Evolutionary conservation across 1,284 basidiomycete genomes (phyloP).

Genomic region (Gymnopus androsaceus): DNA sequence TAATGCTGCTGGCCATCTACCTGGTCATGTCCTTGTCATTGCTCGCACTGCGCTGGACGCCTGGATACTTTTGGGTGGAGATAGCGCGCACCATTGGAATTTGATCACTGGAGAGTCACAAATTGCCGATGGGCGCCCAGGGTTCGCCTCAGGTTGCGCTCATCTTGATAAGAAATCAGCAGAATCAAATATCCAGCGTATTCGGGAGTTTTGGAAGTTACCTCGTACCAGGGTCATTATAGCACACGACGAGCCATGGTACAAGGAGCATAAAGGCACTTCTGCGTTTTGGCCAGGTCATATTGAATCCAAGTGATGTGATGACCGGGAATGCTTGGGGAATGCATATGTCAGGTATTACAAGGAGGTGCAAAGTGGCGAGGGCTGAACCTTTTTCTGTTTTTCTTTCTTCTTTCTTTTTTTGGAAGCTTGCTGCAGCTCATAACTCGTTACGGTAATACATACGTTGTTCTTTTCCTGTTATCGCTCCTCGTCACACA

Average conservation of each 20-base stretch:
- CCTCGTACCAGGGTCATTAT: slow-evolving; percentile 49
- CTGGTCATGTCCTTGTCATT: slow-evolving; percentile 55
- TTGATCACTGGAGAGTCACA: slow-evolving; percentile 47
- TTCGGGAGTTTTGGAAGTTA: slow-evolving; percentile 39
- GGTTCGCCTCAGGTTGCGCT: slow-evolving; percentile 36
- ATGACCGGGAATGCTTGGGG: not conserved
- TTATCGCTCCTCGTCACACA: too few relatives aligned
- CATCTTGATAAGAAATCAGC: slow-evolving; percentile 46
- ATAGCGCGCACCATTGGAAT: slow-evolving; percentile 56
- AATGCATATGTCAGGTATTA: not conserved
- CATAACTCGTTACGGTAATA: too few relatives aligned
- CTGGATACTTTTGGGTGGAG: slow-evolving; percentile 60
- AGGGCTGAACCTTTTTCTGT: too few relatives aligned
- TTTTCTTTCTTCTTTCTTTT: too few relatives aligned
- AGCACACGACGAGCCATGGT: slow-evolving; percentile 58
- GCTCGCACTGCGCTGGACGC: slow-evolving; percentile 57
- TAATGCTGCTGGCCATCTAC: slow-evolving; percentile 55
- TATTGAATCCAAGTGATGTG: slow-evolving; percentile 26
- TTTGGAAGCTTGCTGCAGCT: too few relatives aligned
- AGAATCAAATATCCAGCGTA: slow-evolving; percentile 40
- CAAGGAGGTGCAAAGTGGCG: too few relatives aligned
- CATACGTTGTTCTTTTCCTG: too few relatives aligned
- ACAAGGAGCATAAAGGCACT: slow-evolving; percentile 42
- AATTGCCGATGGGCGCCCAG: slow-evolving; percentile 36
- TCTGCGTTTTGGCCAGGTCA: slow-evolving; percentile 45